These are phyloP conservation scores for Nemania sp. DNA, from an alignment of 2,329 filamentous ascomycete species.

Conservation along the genomic window DNA sequence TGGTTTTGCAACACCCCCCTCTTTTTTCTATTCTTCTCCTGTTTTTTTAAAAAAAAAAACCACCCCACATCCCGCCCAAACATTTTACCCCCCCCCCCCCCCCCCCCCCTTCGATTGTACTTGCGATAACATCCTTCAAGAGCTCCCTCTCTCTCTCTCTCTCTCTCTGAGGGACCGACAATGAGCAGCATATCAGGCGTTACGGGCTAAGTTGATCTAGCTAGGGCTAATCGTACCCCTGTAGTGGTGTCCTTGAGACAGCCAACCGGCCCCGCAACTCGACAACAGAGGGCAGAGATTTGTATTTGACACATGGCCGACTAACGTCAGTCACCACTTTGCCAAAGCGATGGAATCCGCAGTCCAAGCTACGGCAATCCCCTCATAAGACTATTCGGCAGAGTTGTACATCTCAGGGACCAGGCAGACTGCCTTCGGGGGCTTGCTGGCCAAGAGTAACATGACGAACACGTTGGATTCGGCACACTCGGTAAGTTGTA, in stretches of 20 bases:
- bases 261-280: background rate
- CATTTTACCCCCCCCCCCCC: no score
- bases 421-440: background rate
- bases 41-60: no score
- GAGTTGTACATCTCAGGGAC: background rate
- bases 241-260: background rate
- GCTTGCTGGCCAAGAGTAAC: background rate
- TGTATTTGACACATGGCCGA: no score
- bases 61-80: no score
- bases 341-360: background rate
- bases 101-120: background rate
- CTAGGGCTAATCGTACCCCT: background rate
- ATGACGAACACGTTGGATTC: background rate
- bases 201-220: background rate
- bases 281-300: no score
- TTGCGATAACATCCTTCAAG: background rate
- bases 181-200: background rate
- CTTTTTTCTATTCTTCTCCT: no score
- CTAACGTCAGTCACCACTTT: background rate
- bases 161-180: background rate
- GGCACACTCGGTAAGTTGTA: background rate
- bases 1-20: no score
- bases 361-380: background rate
- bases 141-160: background rate
- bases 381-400: no score